Base-by-base conservation (phyloP, 2,329 filamentous ascomycete species). In the Penicillium frequentans region DNA sequence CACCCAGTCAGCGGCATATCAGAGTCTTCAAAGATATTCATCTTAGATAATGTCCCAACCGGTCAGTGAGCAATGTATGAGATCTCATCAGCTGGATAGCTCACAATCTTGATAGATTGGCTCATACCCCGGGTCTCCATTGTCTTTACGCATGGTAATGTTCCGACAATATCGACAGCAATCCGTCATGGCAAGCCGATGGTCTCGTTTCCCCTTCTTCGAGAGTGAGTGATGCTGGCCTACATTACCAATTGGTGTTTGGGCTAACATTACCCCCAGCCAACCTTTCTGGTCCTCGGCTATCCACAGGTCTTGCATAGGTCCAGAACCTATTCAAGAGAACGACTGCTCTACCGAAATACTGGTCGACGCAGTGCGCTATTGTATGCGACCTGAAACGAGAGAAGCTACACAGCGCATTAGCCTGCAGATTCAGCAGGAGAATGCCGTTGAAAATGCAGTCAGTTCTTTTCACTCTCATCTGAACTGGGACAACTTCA, bases 381-480 rank as follows among this genome's bases (percentile, higher is more conserved):
- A 37, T 26, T 49, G 47, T 26, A 14, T 49, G 6, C 29, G 13
- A 4, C 29, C n/a, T 5, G 29, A 49, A 5, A 23, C 24, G 9
- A 31, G 21, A n/a, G 21, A 49, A 49, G 31, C 19, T 24, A 21
- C 13, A 7, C 11, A 5, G 1, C 23, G 31, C 5, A 11, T 37
- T 9, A 6, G 31, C 8, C 5, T 6, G 7, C 19, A 23, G 5
- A 35, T 42, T 13, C n/a, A 16, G 6, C 27, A 23, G 13, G 52
- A 58, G 21, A 14, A 47, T 13, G 52, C 52, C 16, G 10, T 43
- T 16, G 5, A 13, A 29, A 55, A 48, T n/a, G 42, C 52, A 9
- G 56, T 54, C 8, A 35, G 13, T 9, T 58, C 47, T 5, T 58
- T 55, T n/a, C 14, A 55, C 52, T 47, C 52, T 13, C 46, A 58